Percentiles rank a stretch among this genome's conserved stretches.
Conservation (phyloP, 1,284 basidiomycete genomes). For the Ceratobasidium sp. region DNA sequence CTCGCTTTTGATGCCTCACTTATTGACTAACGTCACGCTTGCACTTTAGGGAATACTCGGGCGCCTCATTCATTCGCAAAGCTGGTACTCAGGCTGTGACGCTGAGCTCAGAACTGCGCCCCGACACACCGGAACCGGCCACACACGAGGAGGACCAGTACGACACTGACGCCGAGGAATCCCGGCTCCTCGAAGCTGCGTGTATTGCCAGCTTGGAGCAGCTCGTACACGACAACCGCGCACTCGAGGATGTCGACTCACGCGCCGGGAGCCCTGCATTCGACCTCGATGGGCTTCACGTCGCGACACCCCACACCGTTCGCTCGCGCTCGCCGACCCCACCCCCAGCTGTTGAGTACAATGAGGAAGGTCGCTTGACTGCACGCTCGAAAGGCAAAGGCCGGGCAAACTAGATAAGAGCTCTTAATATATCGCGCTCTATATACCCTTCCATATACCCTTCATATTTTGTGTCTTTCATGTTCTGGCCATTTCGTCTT, state of each 20-base stretch:
- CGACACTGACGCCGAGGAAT: neutral
- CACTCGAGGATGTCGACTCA: neutral
- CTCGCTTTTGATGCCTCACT: neutral
- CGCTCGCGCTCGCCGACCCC: neutral
- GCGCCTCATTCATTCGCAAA: neutral
- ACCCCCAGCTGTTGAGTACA: neutral
- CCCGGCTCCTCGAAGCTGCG: neutral
- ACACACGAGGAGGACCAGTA: neutral
- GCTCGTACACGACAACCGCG: neutral
- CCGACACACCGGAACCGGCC: neutral
- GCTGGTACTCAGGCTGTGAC: neutral
- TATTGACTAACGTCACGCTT: neutral
- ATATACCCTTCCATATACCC: neutral
- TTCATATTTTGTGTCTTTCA: neutral
- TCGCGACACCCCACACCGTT: neutral
- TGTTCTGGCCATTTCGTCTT: neutral
- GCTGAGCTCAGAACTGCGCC: neutral
- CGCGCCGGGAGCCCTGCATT: too few relatives aligned
- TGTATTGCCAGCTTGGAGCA: neutral
- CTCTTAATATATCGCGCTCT: neutral
- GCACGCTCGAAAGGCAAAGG: constrained; percentile 28
- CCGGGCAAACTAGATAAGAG: neutral
- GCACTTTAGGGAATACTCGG: neutral
- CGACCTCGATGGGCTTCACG: neutral
- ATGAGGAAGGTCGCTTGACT: neutral